These are phyloP conservation scores for Bryoglossum gracile DNA, from an alignment of 495 filamentous ascomycete genomes.

Conservation along the genomic window DNA sequence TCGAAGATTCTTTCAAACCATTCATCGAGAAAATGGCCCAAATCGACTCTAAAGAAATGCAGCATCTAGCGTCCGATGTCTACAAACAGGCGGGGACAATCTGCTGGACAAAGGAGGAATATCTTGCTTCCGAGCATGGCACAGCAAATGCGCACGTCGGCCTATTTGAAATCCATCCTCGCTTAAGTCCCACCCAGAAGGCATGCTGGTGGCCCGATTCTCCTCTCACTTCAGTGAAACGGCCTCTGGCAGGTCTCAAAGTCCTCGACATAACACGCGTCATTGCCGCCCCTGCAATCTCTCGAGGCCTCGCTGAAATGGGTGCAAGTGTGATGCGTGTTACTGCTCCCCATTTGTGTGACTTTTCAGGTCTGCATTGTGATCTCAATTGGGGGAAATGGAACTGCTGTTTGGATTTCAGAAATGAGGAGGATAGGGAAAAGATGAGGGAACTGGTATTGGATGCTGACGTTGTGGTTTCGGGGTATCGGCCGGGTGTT, in stretches of 20 bases:
- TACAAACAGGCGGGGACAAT: constrained; percentile 44
- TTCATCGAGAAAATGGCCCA: not conserved
- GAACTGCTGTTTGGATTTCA: constrained; percentile 40
- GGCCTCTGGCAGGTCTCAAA: constrained; percentile 47
- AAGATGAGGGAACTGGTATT: constrained; percentile 43
- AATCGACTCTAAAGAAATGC: not conserved
- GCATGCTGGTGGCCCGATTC: constrained; percentile 33
- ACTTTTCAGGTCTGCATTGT: constrained; percentile 37
- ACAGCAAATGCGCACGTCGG: constrained; percentile 41
- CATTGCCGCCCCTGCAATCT: constrained; percentile 53
- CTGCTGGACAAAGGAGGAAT: constrained; percentile 41
- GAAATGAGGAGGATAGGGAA: constrained; percentile 35
- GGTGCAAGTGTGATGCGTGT: constrained; percentile 57
- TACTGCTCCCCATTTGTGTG: constrained; percentile 45
- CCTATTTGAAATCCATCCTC: constrained; percentile 37
- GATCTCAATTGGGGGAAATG: constrained; percentile 54
- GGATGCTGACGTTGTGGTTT: constrained; percentile 48
- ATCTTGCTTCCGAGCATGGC: constrained; percentile 40
- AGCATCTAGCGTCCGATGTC: not conserved
- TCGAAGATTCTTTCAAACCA: not conserved
- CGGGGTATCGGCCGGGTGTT: constrained; percentile 60
- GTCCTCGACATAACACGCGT: constrained; percentile 63
- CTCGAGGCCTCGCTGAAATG: constrained; percentile 45
- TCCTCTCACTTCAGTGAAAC: constrained; percentile 26
- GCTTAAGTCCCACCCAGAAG: constrained; percentile 30